Evolutionary conservation across 106 monocot species (phyloP), one percentile per base, ranked within the genome.

Genomic region (Dendrobium huoshanense): DNA sequence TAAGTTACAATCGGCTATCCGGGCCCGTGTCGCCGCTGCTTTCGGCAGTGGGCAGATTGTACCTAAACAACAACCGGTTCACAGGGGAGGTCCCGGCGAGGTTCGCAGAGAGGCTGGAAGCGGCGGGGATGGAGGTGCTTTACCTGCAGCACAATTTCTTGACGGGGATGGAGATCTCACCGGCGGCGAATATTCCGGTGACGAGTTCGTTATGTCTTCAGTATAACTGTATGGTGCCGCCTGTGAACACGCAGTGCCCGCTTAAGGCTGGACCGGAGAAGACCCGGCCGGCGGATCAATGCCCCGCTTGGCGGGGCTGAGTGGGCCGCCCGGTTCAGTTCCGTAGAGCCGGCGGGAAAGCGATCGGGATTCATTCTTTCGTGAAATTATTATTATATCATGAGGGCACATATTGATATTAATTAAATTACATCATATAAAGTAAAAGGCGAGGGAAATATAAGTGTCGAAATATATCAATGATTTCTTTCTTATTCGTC

Each of bases 151-250:
- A 92, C 80, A 92, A 92, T 61, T 92, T 88, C 80, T 58, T 92
- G 72, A 92, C 89, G 0, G 92, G 92, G 29, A 85, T 92, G 67
- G 86, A 89, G 82, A 89, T 92, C 27, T 75, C 81, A 10, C 92
- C 92, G 20, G 80, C 92, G 67, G 86, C 92, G 33, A 81, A 80
- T 48, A 80, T 92, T 33, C 92, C 92, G 25, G 77, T 58, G 3
- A 84, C 86, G 24, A 82, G 82, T 2, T 87, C 92, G 44, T 64
- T 92, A 15, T 92, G 92, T 77, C 55, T 92, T 79, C 87, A 88
- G 87, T 92, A 89, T 73, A 92, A 92, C 29, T 92, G 92, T 77
- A 92, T 92, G 92, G 87, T 89, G 68, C 92, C 92, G 79, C 89
- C 92, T 61, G 82, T 89, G 42, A 83, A 86, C 56, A 68, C 87